These are phyloP conservation scores for Phytophthora europaea DNA, from an alignment of 352 stramenopile species.

Conservation along the genomic window DNA sequence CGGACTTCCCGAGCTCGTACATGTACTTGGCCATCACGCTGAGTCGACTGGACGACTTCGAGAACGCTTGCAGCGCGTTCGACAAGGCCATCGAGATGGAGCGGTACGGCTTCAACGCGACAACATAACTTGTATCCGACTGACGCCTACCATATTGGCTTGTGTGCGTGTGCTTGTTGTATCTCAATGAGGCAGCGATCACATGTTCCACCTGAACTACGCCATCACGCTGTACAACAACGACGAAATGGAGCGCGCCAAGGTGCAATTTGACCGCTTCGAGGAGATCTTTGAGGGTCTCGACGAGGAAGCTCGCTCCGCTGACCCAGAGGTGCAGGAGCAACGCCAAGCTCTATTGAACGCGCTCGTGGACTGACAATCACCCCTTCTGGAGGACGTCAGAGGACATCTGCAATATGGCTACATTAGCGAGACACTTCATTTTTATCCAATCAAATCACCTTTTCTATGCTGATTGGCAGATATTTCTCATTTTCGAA, in stretches of 20 bases:
- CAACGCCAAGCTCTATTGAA: slow-evolving; percentile 79
- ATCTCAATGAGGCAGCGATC: slow-evolving; percentile 54
- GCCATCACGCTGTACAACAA: slow-evolving; percentile 92
- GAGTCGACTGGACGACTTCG: slow-evolving; percentile 91
- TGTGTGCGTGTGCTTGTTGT: neutral
- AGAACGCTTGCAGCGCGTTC: slow-evolving; percentile 93
- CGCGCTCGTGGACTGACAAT: slow-evolving; percentile 62
- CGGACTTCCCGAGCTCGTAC: slow-evolving; percentile 91
- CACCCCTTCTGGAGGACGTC: neutral
- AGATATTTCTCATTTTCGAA: slow-evolving; percentile 12
- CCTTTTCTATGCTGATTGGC: slow-evolving; percentile 14
- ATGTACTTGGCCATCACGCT: slow-evolving; percentile 95
- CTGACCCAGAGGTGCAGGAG: slow-evolving; percentile 77
- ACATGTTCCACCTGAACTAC: slow-evolving; percentile 92
- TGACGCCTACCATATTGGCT: neutral
- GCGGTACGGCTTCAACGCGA: slow-evolving; percentile 38
- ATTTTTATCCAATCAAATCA: slow-evolving; percentile 18
- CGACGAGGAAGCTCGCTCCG: slow-evolving; percentile 73
- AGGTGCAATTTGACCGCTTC: slow-evolving; percentile 87
- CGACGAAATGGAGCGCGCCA: slow-evolving; percentile 89
- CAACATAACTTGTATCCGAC: neutral
- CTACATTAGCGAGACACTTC: slow-evolving; percentile 19
- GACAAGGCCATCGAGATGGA: slow-evolving; percentile 94
- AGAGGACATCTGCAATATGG: slow-evolving; percentile 13
- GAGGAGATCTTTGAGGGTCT: slow-evolving; percentile 83